phyloP scores from a whole-genome alignment of 2,329 filamentous ascomycete species.

The Aspergillus caelatus region DNA sequence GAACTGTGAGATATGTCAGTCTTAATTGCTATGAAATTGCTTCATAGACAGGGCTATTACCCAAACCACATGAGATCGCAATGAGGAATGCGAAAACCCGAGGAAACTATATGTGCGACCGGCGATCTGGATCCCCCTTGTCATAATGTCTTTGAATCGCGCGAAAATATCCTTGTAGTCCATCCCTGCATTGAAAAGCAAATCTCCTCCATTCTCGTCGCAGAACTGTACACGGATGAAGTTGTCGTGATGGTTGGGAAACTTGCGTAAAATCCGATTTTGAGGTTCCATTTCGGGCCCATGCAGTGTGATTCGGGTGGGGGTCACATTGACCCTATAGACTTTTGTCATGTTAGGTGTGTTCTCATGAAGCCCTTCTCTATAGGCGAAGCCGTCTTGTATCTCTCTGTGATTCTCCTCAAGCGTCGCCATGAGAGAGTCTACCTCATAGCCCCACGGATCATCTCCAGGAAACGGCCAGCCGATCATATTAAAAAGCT shows the following conservation, averaged over 20 bases:
- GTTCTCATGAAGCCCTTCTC: slow-evolving; percentile 17
- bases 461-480: slow-evolving; percentile 58
- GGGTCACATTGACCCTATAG: slow-evolving; percentile 61
- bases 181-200: slow-evolving; percentile 22
- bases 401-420: slow-evolving; percentile 45
- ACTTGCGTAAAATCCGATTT: slow-evolving; percentile 33
- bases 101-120: slow-evolving; percentile 68
- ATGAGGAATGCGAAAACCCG: slow-evolving; percentile 78
- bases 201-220: slow-evolving; percentile 28
- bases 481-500: slow-evolving; percentile 56
- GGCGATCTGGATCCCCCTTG: slow-evolving; percentile 63
- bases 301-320: slow-evolving; percentile 56
- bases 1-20: slow-evolving; percentile 9
- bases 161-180: slow-evolving; percentile 27
- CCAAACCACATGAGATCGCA: slow-evolving; percentile 73
- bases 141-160: slow-evolving; percentile 65
- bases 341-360: slow-evolving; percentile 51
- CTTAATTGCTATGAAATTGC: too few species aligned
- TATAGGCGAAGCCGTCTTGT: slow-evolving; percentile 22
- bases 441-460: slow-evolving; percentile 43
- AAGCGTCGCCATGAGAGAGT: slow-evolving; percentile 46
- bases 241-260: slow-evolving; percentile 27
- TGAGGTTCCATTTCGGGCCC: slow-evolving; percentile 57
- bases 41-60: slow-evolving; percentile 4
- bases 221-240: slow-evolving; percentile 31